Evolutionary conservation across 2,329 filamentous ascomycete genomes (phyloP).

Genomic region (Karstenula rhodostoma): DNA sequence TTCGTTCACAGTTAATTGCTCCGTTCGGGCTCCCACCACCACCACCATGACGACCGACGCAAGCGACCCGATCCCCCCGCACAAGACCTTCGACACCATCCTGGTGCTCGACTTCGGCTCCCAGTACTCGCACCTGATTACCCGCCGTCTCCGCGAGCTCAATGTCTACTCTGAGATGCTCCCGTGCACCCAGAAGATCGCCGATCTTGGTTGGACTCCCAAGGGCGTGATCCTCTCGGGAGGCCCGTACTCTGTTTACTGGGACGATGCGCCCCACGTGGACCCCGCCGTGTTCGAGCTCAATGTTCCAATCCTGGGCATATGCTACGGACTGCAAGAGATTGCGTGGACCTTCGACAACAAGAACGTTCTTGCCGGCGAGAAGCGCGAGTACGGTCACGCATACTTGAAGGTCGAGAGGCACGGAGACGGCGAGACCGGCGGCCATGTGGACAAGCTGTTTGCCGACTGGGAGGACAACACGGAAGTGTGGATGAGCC

Average conservation of each 20-base stretch:
- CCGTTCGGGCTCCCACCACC: constrained; percentile 5
- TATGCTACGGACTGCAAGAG: constrained; percentile 74
- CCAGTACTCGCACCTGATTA: constrained; percentile 78
- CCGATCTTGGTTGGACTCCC: constrained; percentile 79
- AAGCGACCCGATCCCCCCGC: constrained; percentile 55
- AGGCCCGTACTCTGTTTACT: constrained; percentile 81
- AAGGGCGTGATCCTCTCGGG: constrained; percentile 83
- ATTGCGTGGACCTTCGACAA: constrained; percentile 74
- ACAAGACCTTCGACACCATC: constrained; percentile 70
- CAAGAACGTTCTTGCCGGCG: constrained; percentile 73
- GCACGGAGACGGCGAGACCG: constrained; percentile 60
- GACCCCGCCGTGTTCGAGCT: constrained; percentile 84
- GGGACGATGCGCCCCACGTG: constrained; percentile 77
- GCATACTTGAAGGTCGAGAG: constrained; percentile 69
- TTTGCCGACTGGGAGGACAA: constrained; percentile 78
- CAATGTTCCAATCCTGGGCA: constrained; percentile 67
- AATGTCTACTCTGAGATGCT: constrained; percentile 89
- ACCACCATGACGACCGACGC: constrained; percentile 50
- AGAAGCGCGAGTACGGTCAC: constrained; percentile 75
- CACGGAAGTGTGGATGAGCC: constrained; percentile 83
- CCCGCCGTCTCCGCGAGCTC: constrained; percentile 76
- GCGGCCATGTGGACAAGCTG: constrained; percentile 73
- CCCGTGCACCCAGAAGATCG: constrained; percentile 82
- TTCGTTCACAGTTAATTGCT: constrained; percentile 23
- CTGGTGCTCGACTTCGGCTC: constrained; percentile 76